These are phyloP conservation scores for Grammothele lineata DNA, from an alignment of 768 basidiomycete species.

Conservation along the genomic window DNA sequence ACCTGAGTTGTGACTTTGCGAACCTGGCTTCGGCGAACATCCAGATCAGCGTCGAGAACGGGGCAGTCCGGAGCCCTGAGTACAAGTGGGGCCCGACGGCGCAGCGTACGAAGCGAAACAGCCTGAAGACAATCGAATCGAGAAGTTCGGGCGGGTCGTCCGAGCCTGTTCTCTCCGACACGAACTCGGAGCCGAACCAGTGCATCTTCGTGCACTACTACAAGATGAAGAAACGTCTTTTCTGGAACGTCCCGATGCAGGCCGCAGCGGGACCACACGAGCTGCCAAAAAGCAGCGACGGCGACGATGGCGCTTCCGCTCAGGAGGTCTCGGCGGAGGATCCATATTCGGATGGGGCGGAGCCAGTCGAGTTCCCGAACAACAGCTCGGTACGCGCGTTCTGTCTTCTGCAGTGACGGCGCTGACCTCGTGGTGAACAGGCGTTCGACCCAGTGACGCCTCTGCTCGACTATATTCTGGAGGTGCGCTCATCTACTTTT, in stretches of 20 bases:
- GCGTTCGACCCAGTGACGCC: conserved; percentile 8
- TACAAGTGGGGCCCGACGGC: not conserved
- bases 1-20: not conserved
- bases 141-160: too few species aligned
- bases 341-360: too few species aligned
- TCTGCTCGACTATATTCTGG: conserved; percentile 14
- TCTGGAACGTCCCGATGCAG: not conserved
- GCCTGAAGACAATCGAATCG: too few species aligned
- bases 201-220: conserved; percentile 10
- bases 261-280: conserved; percentile 4
- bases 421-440: too few species aligned
- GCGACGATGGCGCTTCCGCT: not conserved
- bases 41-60: not conserved
- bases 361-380: too few species aligned
- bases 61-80: not conserved
- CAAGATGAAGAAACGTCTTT: conserved; percentile 4
- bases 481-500: not conserved
- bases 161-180: not conserved
- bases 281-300: not conserved
- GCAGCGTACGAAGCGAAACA: too few species aligned
- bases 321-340: too few species aligned
- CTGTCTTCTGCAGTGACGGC: too few species aligned
- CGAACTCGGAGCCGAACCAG: not conserved
- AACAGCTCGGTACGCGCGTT: too few species aligned
- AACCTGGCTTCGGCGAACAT: not conserved